phyloP scores from a whole-genome alignment of 2,329 filamentous ascomycete genomes.

The Clathrospora elynae region DNA sequence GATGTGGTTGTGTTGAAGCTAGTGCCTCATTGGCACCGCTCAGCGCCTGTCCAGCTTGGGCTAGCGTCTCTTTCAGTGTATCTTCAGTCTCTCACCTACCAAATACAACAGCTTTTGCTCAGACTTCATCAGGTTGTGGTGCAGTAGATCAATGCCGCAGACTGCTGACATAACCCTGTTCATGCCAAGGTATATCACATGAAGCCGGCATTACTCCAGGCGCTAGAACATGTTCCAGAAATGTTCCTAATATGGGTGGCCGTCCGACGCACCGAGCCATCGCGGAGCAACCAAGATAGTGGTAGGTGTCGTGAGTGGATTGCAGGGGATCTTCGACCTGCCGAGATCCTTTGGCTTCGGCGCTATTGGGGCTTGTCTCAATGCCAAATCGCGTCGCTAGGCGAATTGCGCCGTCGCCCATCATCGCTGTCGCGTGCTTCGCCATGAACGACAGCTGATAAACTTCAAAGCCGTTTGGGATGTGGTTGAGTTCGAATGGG shows the following conservation, averaged over 20 bases:
- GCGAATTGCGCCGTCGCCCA: slow-evolving; percentile 11
- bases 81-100: too few relatives aligned
- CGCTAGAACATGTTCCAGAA: slow-evolving; percentile 23
- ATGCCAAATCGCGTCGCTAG: slow-evolving; percentile 22
- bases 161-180: too few relatives aligned
- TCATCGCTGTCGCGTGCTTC: slow-evolving; percentile 10
- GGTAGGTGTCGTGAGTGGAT: slow-evolving; percentile 10
- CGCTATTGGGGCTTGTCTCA: slow-evolving; percentile 20
- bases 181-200: too few relatives aligned
- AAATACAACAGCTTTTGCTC: too few relatives aligned
- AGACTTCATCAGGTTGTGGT: too few relatives aligned
- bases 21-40: too few relatives aligned
- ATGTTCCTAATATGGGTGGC: slow-evolving; percentile 7
- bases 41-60: too few relatives aligned
- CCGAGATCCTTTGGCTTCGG: slow-evolving; percentile 14
- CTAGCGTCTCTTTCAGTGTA: too few relatives aligned
- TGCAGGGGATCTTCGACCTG: slow-evolving; percentile 7
- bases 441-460: neutral
- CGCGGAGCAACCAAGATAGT: slow-evolving; percentile 13
- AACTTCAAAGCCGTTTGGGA: slow-evolving; percentile 1
- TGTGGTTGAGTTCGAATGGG: slow-evolving; percentile 1
- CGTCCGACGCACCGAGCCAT: slow-evolving; percentile 9
- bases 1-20: too few relatives aligned
- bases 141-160: too few relatives aligned
- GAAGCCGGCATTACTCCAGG: neutral